These are phyloP conservation scores for Barnettozyma californica DNA, from an alignment of 805 yeast genomes.

Conservation along the genomic window DNA sequence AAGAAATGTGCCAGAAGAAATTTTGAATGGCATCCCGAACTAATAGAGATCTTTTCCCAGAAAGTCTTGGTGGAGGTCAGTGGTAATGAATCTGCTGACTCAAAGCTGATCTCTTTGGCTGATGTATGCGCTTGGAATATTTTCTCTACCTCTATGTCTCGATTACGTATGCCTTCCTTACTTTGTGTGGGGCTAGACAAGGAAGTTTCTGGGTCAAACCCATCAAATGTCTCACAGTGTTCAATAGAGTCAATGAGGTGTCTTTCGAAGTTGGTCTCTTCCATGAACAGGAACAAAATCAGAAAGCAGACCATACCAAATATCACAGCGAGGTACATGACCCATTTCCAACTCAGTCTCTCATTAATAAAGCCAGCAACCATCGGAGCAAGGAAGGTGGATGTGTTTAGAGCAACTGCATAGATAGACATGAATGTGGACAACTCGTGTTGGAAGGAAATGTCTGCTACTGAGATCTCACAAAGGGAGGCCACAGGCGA, in stretches of 20 bases:
- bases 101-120: no score
- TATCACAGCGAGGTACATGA: slow-evolving; percentile 44
- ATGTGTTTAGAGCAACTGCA: slow-evolving; percentile 47
- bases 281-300: slow-evolving; percentile 41
- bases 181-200: no score
- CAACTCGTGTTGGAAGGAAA: slow-evolving; percentile 47
- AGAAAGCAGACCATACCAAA: slow-evolving; percentile 37
- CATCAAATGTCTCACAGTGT: no score
- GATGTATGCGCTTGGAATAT: no score
- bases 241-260: not conserved
- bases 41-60: slow-evolving; percentile 38
- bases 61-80: slow-evolving; percentile 28
- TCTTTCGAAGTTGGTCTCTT: slow-evolving; percentile 47
- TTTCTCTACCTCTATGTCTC: no score
- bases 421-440: slow-evolving; percentile 43
- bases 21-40: slow-evolving; percentile 30
- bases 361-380: slow-evolving; percentile 52
- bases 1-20: slow-evolving; percentile 28
- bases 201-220: no score
- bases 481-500: slow-evolving; percentile 44
- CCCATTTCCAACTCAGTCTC: slow-evolving; percentile 49
- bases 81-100: no score
- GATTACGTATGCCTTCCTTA: no score
- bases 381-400: slow-evolving; percentile 53
- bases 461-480: slow-evolving; percentile 43